Percentiles rank a stretch among this genome's conserved stretches.
Evolutionary conservation across 2,329 filamentous ascomycete genomes (phyloP).

Genomic region (Claviceps pazoutovae): DNA sequence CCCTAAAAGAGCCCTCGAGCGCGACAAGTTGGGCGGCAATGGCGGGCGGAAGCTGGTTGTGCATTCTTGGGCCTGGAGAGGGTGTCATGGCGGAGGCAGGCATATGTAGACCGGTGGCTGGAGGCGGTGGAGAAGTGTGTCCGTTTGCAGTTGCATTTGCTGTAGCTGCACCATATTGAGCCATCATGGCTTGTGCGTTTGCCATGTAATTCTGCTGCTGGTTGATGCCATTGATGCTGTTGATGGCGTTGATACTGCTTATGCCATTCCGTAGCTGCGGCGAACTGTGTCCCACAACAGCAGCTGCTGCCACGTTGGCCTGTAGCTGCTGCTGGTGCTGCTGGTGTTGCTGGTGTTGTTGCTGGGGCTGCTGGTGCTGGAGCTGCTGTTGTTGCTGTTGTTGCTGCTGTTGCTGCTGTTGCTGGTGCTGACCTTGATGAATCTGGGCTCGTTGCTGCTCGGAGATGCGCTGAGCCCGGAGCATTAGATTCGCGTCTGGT

Average conservation of each 20-base stretch:
- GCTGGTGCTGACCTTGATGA: conserved; percentile 26
- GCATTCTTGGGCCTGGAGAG: conserved; percentile 28
- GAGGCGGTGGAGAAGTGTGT: conserved; percentile 32
- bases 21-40: conserved; percentile 35
- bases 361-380: neutral
- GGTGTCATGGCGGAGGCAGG: conserved; percentile 26
- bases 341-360: conserved; percentile 15
- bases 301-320: conserved; percentile 20
- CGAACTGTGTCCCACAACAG: conserved; percentile 25
- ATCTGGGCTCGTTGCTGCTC: conserved; percentile 47
- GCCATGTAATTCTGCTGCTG: conserved; percentile 39
- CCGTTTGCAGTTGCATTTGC: conserved; percentile 12
- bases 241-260: conserved; percentile 29
- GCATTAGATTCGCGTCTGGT: conserved; percentile 40
- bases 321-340: conserved; percentile 17
- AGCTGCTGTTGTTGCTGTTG: conserved; percentile 12
- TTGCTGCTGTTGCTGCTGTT: conserved; percentile 17
- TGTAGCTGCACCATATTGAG: conserved; percentile 26
- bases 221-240: conserved; percentile 28
- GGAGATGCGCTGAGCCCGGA: conserved; percentile 52
- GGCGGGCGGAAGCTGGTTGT: conserved; percentile 30
- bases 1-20: conserved; percentile 37
- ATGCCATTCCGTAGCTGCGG: conserved; percentile 30
- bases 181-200: conserved; percentile 39
- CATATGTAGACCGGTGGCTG: conserved; percentile 32